A percentile compares a stretch with the other conserved stretches of the same genome.
Evolutionary conservation across 176 grass and related monocot species (phyloP).

Genomic region (Oryza meyeriana): DNA sequence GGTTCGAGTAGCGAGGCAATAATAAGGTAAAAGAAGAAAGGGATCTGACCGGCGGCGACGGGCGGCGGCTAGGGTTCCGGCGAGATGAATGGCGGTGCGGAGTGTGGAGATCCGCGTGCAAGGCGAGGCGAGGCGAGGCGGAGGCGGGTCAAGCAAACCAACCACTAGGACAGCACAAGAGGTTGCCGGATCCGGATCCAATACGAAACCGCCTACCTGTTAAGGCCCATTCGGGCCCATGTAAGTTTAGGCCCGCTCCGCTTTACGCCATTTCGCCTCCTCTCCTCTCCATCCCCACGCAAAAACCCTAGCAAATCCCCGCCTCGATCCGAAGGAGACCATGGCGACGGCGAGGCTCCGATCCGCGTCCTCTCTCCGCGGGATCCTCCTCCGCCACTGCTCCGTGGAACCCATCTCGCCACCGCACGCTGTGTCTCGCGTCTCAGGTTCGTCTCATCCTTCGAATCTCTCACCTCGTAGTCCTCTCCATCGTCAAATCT

Average conservation of each 20-base stretch:
- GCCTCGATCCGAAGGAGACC: neutral
- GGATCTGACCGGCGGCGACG: conserved; percentile 15
- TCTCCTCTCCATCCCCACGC: neutral
- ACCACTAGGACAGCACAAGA: neutral
- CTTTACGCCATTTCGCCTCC: neutral
- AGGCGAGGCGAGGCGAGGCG: too few species aligned
- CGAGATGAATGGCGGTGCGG: conserved; percentile 17
- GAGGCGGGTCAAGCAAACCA: neutral
- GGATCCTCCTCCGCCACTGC: conserved; percentile 26
- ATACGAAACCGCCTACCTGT: neutral
- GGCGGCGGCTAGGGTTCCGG: conserved; percentile 39
- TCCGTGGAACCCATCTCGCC: neutral
- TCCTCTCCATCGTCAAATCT: neutral
- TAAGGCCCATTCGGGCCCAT: neutral
- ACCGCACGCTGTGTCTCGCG: neutral
- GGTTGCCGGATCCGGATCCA: neutral
- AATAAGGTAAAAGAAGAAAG: neutral
- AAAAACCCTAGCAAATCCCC: conserved; percentile 41
- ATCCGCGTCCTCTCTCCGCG: conserved; percentile 39
- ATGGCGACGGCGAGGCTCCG: conserved; percentile 47
- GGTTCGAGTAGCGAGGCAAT: neutral
- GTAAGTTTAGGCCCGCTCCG: neutral
- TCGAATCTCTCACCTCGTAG: neutral
- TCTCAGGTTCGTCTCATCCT: conserved; percentile 31
- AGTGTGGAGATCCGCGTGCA: neutral